Evolutionary conservation across 2,329 filamentous ascomycete species (phyloP).

Genomic region (Zarea fungicola): DNA sequence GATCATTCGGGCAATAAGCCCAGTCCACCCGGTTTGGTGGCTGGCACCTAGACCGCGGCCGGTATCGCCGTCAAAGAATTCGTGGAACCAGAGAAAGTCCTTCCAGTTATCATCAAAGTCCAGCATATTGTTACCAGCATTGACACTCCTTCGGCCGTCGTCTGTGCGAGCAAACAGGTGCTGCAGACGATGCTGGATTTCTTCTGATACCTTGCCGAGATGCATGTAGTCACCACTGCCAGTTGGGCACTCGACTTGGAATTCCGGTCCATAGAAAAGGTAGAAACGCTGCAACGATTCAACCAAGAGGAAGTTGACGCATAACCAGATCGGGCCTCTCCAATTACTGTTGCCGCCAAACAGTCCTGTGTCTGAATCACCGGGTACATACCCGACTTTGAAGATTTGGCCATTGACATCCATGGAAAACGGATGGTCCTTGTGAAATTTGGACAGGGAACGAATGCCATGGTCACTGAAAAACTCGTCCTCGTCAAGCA

Average conservation of each 20-base stretch:
- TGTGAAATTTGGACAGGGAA: constrained; percentile 86
- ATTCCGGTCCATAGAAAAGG: constrained; percentile 85
- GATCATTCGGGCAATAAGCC: constrained; percentile 91
- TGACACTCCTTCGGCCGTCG: constrained; percentile 82
- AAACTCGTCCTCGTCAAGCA: constrained; percentile 94
- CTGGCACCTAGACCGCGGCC: constrained; percentile 86
- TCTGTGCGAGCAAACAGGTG: constrained; percentile 83
- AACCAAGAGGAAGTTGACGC: constrained; percentile 90
- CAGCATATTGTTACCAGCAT: constrained; percentile 75
- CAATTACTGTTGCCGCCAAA: constrained; percentile 98
- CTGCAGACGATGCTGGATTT: constrained; percentile 90
- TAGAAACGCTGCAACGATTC: constrained; percentile 94
- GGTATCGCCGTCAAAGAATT: constrained; percentile 92
- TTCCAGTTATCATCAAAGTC: constrained; percentile 93
- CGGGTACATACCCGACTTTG: constrained; percentile 81
- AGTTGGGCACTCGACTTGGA: constrained; percentile 90
- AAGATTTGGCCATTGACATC: constrained; percentile 90
- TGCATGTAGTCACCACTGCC: constrained; percentile 95
- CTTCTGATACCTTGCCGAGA: constrained; percentile 87
- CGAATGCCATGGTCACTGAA: constrained; percentile 85
- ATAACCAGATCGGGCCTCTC: constrained; percentile 93
- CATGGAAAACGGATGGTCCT: constrained; percentile 89
- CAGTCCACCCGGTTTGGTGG: constrained; percentile 96
- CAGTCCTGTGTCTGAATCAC: constrained; percentile 91
- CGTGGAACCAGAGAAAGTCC: constrained; percentile 81